These are phyloP conservation scores for Cyclotella distinguenda DNA, from an alignment of 108 stramenopile genomes.

Conservation along the genomic window DNA sequence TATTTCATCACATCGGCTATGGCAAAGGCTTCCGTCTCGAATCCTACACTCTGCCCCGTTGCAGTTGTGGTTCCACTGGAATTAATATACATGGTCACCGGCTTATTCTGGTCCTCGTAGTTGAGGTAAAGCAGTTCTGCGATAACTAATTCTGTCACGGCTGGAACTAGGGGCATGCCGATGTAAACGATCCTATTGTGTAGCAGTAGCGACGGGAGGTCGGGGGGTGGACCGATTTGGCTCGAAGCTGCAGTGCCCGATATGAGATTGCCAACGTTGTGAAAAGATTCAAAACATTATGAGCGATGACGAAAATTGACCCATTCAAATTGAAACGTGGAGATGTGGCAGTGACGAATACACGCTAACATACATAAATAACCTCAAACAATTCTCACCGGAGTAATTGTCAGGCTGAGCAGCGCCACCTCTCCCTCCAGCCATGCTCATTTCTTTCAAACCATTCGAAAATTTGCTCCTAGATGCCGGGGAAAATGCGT, in stretches of 20 bases:
- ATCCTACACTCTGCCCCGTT: slow-evolving; percentile 88
- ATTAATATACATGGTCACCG: slow-evolving; percentile 98
- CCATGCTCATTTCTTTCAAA: slow-evolving; percentile 26
- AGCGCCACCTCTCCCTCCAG: slow-evolving; percentile 14
- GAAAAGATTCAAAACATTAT: not conserved
- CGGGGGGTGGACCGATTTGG: slow-evolving; percentile 96
- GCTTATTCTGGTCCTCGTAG: slow-evolving; percentile 83
- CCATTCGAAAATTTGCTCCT: slow-evolving; percentile 20
- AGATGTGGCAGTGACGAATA: not conserved
- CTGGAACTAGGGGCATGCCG: slow-evolving; percentile 97
- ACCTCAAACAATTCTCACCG: not conserved
- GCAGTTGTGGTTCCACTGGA: slow-evolving; percentile 92
- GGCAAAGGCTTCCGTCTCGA: slow-evolving; percentile 98
- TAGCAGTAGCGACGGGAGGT: slow-evolving; percentile 95
- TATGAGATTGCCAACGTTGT: not conserved
- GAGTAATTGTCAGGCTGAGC: not conserved
- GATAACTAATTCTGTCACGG: slow-evolving; percentile 95
- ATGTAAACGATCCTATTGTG: slow-evolving; percentile 99
- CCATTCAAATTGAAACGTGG: not conserved
- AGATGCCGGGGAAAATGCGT: slow-evolving; percentile 32
- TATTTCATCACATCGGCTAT: slow-evolving; percentile 99
- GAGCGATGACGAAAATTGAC: not conserved
- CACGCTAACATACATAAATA: not conserved
- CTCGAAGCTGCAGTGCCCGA: slow-evolving; percentile 15
- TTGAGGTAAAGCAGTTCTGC: slow-evolving; percentile 96